Evolutionary conservation across 441 rosid genomes (phyloP).

Genomic region (Populus trichocarpa): DNA sequence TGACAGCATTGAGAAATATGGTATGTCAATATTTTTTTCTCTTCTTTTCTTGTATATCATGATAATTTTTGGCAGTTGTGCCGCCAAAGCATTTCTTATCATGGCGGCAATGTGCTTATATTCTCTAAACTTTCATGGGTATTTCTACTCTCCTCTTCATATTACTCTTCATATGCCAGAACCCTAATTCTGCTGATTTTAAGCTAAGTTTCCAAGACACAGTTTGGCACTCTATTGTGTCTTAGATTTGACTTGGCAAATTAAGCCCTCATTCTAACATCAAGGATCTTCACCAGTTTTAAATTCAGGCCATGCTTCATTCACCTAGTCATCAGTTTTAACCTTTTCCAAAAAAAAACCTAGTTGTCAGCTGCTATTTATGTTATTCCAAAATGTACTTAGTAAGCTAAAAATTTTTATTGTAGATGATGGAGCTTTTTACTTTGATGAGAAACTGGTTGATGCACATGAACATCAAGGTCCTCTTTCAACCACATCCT

Average conservation of each 20-base stretch:
- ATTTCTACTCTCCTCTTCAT: not conserved
- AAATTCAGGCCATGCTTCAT: not conserved
- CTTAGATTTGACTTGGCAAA: not conserved
- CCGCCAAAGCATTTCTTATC: not conserved
- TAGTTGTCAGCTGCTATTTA: not conserved
- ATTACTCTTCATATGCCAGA: not conserved
- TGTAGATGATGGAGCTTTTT: slow-evolving; percentile 77
- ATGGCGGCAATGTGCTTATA: not conserved
- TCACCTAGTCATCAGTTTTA: not conserved
- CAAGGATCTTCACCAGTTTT: not conserved
- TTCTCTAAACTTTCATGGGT: not conserved
- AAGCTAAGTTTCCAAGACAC: not conserved
- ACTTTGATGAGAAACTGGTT: slow-evolving; percentile 72
- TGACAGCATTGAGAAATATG: slow-evolving; percentile 76
- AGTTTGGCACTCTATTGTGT: not conserved
- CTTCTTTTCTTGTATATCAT: not conserved
- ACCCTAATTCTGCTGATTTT: not conserved
- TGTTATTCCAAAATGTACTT: slow-evolving; percentile 4
- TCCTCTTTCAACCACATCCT: slow-evolving; percentile 73
- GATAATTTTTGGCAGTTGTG: not conserved
- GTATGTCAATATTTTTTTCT: slow-evolving; percentile 37
- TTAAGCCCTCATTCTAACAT: not conserved
- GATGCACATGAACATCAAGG: slow-evolving; percentile 49
- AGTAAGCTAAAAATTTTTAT: slow-evolving; percentile 5
- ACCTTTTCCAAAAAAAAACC: no score